Evolutionary conservation across 2,329 filamentous ascomycete species (phyloP).

Genomic region (Gyromitra esculenta): DNA sequence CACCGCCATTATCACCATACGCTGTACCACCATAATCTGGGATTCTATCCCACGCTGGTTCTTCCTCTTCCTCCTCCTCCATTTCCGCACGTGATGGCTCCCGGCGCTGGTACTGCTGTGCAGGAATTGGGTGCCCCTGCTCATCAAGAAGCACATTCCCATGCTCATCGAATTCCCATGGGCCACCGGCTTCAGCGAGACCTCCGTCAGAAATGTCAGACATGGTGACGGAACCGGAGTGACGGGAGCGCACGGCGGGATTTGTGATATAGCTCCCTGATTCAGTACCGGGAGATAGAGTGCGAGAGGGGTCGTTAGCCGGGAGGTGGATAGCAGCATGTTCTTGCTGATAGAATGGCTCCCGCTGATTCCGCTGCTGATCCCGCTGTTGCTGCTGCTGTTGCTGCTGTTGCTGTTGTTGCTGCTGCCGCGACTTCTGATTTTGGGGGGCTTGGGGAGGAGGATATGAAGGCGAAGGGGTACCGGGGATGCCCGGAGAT

Average conservation of each 20-base stretch:
- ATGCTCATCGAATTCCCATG: constrained; percentile 60
- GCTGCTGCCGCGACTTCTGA: constrained; percentile 44
- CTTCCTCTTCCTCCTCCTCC: constrained; percentile 57
- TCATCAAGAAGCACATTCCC: constrained; percentile 60
- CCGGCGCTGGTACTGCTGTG: constrained; percentile 65
- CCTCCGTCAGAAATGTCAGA: constrained; percentile 54
- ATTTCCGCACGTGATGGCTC: constrained; percentile 65
- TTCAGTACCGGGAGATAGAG: constrained; percentile 58
- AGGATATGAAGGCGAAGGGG: constrained; percentile 43
- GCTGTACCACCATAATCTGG: constrained; percentile 52
- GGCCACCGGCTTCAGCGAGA: constrained; percentile 53
- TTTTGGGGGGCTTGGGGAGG: constrained; percentile 36
- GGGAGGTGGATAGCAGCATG: constrained; percentile 58
- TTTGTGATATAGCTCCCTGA: constrained; percentile 58
- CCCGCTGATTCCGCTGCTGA: constrained; percentile 57
- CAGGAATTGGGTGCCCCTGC: constrained; percentile 56
- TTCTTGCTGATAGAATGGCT: constrained; percentile 56
- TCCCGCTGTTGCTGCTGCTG: constrained; percentile 59
- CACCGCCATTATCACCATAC: constrained; percentile 55
- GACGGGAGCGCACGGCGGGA: constrained; percentile 54
- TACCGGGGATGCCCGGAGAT: constrained; percentile 36
- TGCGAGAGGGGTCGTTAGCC: constrained; percentile 60
- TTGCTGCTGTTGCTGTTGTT: constrained; percentile 58
- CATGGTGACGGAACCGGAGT: constrained; percentile 44
- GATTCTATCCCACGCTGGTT: constrained; percentile 51